Evolutionary conservation across 495 filamentous ascomycete species (phyloP), one percentile per base, ranked within the genome.

Genomic region (Lasiosphaeria ovina): DNA sequence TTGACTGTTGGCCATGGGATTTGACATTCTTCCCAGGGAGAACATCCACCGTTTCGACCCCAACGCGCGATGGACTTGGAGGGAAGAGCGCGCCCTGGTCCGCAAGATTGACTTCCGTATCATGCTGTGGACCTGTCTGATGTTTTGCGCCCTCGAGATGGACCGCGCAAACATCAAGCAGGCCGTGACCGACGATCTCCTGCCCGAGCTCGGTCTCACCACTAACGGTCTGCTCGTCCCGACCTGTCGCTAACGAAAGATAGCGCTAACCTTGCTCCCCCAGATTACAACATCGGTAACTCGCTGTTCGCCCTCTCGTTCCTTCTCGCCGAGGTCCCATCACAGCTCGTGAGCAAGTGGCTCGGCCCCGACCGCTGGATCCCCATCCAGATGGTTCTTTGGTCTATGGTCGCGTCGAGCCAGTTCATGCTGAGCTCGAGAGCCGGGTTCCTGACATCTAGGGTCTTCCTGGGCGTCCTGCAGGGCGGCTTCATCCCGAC

Each of bases 341-440:
- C 88, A 0, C 89, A 92, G 64, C 75, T 92, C 0, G 70, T 92
- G 32, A 84, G 81, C 32, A 92, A 93, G 67, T 82, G 80, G 69
- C 60, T 93, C 32, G 90, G 90, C 0, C 88, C 89, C 0, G 89
- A 93, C 65, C 76, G 81, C 35, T 92, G 89, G 89, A 92, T 94
- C 63, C 89, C 90, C 0, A 76, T 87, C 45, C 89, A 92, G 64
- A 91, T 92, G 85, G 74, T 90, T 3, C 76, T 76, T 2, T 93
- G 89, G 89, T 88, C 85, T 72, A 62, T 89, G 7, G 82, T 91
- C 33, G 88, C 87, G 0, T 75, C 79, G 14, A 81, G 79, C 54
- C 89, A 93, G 69, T 81, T 86, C 4, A 83, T 83, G 58, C 62
- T 93, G n/a, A 77, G 69, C 48, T 82, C 82, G 7, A 70, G 77